These are phyloP conservation scores for Kluyveromyces marxianus DNA, from an alignment of 1,139 yeast genomes.

Conservation along the genomic window DNA sequence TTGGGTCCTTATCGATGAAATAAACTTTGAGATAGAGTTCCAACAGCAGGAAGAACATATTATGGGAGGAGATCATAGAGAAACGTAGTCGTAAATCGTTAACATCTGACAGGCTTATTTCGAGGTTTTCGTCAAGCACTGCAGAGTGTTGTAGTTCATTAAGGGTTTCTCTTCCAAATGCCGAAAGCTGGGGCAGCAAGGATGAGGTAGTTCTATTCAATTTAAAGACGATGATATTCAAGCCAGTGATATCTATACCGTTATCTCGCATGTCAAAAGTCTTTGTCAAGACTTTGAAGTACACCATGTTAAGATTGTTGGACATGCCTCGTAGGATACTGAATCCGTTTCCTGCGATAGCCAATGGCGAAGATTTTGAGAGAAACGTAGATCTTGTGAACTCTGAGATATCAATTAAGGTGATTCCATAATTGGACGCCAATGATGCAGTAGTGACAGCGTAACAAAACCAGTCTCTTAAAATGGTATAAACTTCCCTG, in stretches of 20 bases:
- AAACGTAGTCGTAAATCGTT: constrained; percentile 1
- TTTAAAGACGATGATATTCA: constrained; percentile 1
- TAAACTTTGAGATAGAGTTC: constrained; percentile 4
- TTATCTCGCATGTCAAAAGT: not conserved
- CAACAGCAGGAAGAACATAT: constrained; percentile 2
- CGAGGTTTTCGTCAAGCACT: not conserved
- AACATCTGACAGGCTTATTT: not conserved
- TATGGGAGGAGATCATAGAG: constrained; percentile 2
- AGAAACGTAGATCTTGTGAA: not conserved
- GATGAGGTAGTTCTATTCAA: not conserved
- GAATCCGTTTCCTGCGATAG: not conserved
- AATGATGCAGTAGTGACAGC: constrained; percentile 3
- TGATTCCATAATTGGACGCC: constrained; percentile 1
- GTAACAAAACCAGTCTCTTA: constrained; percentile 7
- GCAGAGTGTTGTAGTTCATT: not conserved
- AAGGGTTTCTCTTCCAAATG: constrained; percentile 1
- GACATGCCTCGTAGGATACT: constrained; percentile 3
- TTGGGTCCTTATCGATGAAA: constrained; percentile 1
- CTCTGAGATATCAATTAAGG: constrained; percentile 1
- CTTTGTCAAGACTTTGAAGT: constrained; percentile 1
- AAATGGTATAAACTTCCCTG: not conserved
- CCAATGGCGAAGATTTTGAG: not conserved
- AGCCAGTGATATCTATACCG: constrained; percentile 3
- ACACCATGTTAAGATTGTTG: not conserved
- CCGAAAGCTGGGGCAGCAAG: not conserved